A percentile compares a stretch with the other conserved stretches of the same genome.
These are phyloP conservation scores for Talaromyces stipitatus DNA, from an alignment of 495 filamentous ascomycete genomes.

Conservation along the genomic window DNA sequence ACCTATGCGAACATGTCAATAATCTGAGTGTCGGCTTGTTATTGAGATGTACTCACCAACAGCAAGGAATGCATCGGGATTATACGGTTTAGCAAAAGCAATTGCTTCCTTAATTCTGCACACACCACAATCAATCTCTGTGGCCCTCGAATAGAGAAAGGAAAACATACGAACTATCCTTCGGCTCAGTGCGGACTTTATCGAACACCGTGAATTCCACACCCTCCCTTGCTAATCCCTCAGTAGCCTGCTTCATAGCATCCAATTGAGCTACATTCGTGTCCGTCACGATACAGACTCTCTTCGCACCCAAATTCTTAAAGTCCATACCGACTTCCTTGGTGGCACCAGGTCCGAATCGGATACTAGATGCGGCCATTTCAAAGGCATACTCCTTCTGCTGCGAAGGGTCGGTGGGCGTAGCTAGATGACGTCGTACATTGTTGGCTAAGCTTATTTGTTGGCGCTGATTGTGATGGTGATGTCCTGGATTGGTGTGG, in stretches of 20 bases:
- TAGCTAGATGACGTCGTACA: slow-evolving; percentile 58
- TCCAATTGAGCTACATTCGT: slow-evolving; percentile 65
- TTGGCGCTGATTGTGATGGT: slow-evolving; percentile 51
- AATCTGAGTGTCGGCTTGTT: background rate
- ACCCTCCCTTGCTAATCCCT: slow-evolving; percentile 67
- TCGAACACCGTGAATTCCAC: slow-evolving; percentile 76
- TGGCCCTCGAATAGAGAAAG: background rate
- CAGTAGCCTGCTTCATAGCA: slow-evolving; percentile 77
- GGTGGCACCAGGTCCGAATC: slow-evolving; percentile 89
- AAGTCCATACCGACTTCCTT: slow-evolving; percentile 99
- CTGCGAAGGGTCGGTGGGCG: slow-evolving; percentile 59
- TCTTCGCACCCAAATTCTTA: slow-evolving; percentile 76
- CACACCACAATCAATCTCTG: background rate
- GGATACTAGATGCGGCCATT: slow-evolving; percentile 88
- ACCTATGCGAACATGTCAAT: slow-evolving; percentile 17
- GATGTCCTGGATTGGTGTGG: slow-evolving; percentile 74
- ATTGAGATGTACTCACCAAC: slow-evolving; percentile 51
- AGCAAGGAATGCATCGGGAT: slow-evolving; percentile 82
- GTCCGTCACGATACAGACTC: slow-evolving; percentile 89
- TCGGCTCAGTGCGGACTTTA: slow-evolving; percentile 75
- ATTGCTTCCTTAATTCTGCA: slow-evolving; percentile 78
- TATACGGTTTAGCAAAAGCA: slow-evolving; percentile 67
- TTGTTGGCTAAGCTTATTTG: slow-evolving; percentile 38
- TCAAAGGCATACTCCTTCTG: slow-evolving; percentile 98
- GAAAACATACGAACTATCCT: slow-evolving; percentile 71